phyloP scores from a whole-genome alignment of 208 protist species.

The Acanthamoeba divionensis region DNA sequence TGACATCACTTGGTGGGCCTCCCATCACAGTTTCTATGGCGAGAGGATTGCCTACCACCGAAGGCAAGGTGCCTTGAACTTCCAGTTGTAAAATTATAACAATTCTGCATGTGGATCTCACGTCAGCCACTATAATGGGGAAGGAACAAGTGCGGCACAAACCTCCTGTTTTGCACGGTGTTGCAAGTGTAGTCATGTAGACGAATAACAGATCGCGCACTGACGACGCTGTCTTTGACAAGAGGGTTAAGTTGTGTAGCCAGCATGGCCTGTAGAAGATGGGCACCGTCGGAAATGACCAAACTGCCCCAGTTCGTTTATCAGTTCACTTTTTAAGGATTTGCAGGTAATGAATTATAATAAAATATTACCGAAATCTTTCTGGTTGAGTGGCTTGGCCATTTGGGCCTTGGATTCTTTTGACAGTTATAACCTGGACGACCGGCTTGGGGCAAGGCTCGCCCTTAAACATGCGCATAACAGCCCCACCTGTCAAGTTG shows the following conservation, averaged over 20 bases:
- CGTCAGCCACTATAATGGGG: neutral
- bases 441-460: neutral
- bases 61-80: neutral
- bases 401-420: constrained; percentile 19
- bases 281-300: constrained; percentile 59
- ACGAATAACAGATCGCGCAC: constrained; percentile 13
- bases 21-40: constrained; percentile 6
- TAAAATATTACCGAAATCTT: neutral
- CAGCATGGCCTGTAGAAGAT: constrained; percentile 63
- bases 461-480: constrained; percentile 22
- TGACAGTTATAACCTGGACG: constrained; percentile 43
- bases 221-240: constrained; percentile 31
- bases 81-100: neutral
- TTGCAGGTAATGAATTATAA: neutral
- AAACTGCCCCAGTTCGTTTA: neutral
- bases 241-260: constrained; percentile 63
- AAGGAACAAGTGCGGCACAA: neutral
- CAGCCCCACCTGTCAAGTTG: constrained; percentile 10
- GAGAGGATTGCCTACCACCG: neutral
- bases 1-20: neutral
- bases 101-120: neutral
- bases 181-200: constrained; percentile 64
- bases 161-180: constrained; percentile 19
- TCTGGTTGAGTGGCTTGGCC: constrained; percentile 16
- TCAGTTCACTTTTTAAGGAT: neutral